phyloP scores from a whole-genome alignment of 495 filamentous ascomycete genomes.

The Gamarada debralockiae region DNA sequence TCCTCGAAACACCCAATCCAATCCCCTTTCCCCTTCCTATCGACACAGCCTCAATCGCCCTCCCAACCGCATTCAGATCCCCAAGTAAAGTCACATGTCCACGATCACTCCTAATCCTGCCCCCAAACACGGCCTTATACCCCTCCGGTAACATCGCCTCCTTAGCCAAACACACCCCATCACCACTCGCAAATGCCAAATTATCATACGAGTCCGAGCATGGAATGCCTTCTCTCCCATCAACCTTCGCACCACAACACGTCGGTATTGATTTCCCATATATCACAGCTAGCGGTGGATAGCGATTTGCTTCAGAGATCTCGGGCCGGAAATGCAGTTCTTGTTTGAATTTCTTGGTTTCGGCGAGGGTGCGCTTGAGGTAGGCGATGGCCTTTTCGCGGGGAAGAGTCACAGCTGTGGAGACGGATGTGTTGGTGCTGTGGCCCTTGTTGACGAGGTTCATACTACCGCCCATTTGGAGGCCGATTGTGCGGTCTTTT shows the following conservation, averaged over 20 bases:
- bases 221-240: conserved; percentile 63
- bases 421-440: conserved; percentile 28
- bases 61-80: conserved; percentile 78
- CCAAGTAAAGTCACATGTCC: conserved; percentile 85
- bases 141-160: conserved; percentile 84
- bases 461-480: conserved; percentile 34
- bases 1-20: conserved; percentile 42
- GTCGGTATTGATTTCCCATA: conserved; percentile 88
- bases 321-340: conserved; percentile 58
- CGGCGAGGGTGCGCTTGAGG: conserved; percentile 69
- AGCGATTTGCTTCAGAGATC: conserved; percentile 61
- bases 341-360: conserved; percentile 67
- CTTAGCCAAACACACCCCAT: conserved; percentile 82
- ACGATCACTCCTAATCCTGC: conserved; percentile 71
- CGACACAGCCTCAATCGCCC: conserved; percentile 62
- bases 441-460: conserved; percentile 20
- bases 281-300: conserved; percentile 81
- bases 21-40: conserved; percentile 67
- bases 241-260: conserved; percentile 72
- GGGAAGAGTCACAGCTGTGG: conserved; percentile 35
- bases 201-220: conserved; percentile 81
- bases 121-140: conserved; percentile 66
- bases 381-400: conserved; percentile 49
- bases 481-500: conserved; percentile 42
- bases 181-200: conserved; percentile 79